These are phyloP conservation scores for Trichosporon sp. DNA, from an alignment of 1,284 basidiomycete species.

Conservation along the genomic window DNA sequence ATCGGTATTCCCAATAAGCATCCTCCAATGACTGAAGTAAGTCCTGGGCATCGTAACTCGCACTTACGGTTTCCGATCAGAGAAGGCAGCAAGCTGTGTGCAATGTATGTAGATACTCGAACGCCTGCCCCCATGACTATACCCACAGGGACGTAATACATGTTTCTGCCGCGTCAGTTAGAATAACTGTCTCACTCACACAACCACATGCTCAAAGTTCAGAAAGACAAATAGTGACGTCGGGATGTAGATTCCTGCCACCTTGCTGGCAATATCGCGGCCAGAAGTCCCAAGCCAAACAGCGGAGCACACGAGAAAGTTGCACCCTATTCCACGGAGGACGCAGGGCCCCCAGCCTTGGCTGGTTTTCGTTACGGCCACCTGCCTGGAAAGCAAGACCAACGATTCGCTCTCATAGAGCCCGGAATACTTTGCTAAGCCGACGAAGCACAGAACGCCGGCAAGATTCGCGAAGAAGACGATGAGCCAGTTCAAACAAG, in stretches of 20 bases:
- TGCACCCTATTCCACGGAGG: constrained; percentile 46
- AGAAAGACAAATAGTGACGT: constrained; percentile 44
- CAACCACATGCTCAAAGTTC: constrained; percentile 47
- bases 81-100: constrained; percentile 24
- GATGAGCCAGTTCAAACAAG: constrained; percentile 39
- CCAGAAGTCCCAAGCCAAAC: constrained; percentile 41
- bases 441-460: constrained; percentile 42
- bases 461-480: constrained; percentile 47
- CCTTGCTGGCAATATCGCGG: constrained; percentile 40
- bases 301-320: constrained; percentile 44
- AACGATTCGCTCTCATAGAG: constrained; percentile 21
- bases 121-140: constrained; percentile 36
- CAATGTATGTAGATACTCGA: constrained; percentile 22
- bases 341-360: constrained; percentile 31
- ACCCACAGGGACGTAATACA: constrained; percentile 18
- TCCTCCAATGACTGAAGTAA: constrained; percentile 22
- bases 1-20: constrained; percentile 18
- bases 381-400: constrained; percentile 18
- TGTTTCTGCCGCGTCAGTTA: no score
- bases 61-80: constrained; percentile 30
- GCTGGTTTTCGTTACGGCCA: constrained; percentile 26
- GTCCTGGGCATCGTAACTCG: no score
- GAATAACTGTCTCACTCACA: no score
- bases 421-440: constrained; percentile 31
- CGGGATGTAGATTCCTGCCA: constrained; percentile 43